Evolutionary conservation across 768 basidiomycete genomes (phyloP).

Genomic region (Termitomyces sp.): DNA sequence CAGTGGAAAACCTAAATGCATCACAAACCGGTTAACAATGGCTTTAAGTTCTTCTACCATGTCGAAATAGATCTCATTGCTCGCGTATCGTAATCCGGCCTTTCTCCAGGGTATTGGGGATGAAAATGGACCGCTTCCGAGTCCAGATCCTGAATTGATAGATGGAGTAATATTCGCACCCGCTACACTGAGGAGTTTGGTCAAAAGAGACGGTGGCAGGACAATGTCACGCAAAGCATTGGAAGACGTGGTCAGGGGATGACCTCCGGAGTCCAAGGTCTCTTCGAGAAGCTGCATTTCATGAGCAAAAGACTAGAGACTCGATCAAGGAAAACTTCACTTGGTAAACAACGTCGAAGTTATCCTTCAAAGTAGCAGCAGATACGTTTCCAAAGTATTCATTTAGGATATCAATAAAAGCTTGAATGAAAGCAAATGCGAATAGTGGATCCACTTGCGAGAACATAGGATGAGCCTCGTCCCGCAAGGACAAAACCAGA

Average conservation of each 20-base stretch:
- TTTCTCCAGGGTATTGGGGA: constrained; percentile 94
- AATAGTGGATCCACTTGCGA: constrained; percentile 78
- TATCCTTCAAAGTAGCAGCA: constrained; percentile 74
- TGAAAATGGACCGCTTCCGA: constrained; percentile 57
- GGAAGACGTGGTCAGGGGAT: constrained; percentile 86
- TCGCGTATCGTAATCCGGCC: constrained; percentile 72
- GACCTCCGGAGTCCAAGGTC: constrained; percentile 88
- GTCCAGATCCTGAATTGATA: constrained; percentile 38
- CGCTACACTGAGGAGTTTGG: constrained; percentile 56
- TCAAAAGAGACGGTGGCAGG: constrained; percentile 81
- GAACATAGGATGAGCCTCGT: background rate
- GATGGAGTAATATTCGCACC: constrained; percentile 44
- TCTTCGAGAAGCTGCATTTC: constrained; percentile 77
- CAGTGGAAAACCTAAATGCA: background rate
- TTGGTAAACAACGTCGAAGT: constrained; percentile 95
- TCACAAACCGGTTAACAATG: constrained; percentile 65
- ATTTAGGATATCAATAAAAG: constrained; percentile 74
- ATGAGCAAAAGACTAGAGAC: constrained; percentile 5
- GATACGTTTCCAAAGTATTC: constrained; percentile 90
- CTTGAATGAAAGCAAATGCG: constrained; percentile 83
- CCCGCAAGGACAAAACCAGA: background rate
- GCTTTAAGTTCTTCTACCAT: constrained; percentile 77
- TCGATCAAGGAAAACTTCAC: constrained; percentile 27
- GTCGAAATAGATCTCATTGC: constrained; percentile 93
- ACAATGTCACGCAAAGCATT: constrained; percentile 93